Evolutionary conservation across 306 rosid genomes (phyloP).

Genomic region (Styphnolobium japonicum): DNA sequence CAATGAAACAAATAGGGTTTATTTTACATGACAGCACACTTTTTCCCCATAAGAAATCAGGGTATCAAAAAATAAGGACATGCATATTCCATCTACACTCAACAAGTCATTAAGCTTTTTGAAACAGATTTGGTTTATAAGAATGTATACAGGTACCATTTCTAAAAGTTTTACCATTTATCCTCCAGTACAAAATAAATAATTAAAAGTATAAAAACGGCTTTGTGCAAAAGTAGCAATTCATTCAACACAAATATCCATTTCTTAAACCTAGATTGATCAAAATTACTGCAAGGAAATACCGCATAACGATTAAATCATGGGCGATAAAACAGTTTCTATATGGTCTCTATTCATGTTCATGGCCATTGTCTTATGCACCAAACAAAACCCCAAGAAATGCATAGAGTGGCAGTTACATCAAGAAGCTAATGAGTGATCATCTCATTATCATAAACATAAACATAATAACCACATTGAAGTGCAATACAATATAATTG

Average conservation of each 20-base stretch:
- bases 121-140: not conserved
- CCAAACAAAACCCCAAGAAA: too few species aligned
- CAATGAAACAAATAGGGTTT: conserved; percentile 5
- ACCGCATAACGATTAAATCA: too few species aligned
- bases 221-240: not conserved
- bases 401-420: too few species aligned
- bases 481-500: not conserved
- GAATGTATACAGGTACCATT: not conserved
- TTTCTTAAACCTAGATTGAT: not conserved
- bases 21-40: not conserved
- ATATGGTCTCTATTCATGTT: too few species aligned
- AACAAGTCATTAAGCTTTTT: not conserved
- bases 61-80: not conserved
- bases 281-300: not conserved
- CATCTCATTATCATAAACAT: not conserved
- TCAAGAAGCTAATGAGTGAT: too few species aligned
- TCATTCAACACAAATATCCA: not conserved
- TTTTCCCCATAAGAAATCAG: not conserved
- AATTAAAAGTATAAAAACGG: not conserved
- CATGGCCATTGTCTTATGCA: too few species aligned
- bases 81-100: not conserved
- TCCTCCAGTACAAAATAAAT: not conserved
- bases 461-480: not conserved
- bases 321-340: too few species aligned
- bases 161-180: not conserved